Base-by-base conservation (phyloP, 176 grass and related monocot genomes). In the Thinopyrum elongatum region DNA sequence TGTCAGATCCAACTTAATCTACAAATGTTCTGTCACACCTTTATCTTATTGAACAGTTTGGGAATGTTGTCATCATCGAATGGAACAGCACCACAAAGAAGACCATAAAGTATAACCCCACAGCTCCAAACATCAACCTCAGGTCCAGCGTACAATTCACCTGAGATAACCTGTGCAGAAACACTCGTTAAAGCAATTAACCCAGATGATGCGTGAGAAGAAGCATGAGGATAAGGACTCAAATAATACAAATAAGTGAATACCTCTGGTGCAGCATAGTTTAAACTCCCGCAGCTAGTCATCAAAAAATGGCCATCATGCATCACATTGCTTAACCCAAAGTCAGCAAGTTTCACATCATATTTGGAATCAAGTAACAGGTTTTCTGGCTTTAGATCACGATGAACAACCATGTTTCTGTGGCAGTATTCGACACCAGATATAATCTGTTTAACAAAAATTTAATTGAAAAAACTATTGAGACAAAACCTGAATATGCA, bases 121-220 rank as follows among this genome's bases (percentile, higher is more conserved):
- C 96, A 95, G 77, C 93, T 95, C 96, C 96, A 98, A 38, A 95
- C 96, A 94, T 95, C 96, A 79, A 98, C 86, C 81, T 95, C 96
- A 47, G 96, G 93, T 58, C 96, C 96, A 89, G 92, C 88, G 80
- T 98, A 98, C 39, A 91, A 61, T 88, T 90, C 94, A 74, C 96
- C 96, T 80, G 93, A 98, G 67, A 98, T 92, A 28, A 98, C 97
- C 97, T 98, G 55, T 11, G 58, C 75, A 57, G 31, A 44, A 65
- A 82, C 47, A 80, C 44, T 12, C 62, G 13, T 21, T 82, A 65
- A 65, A 78, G 25, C 72, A 66, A 80, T 22, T 62, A 77, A 73
- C 36, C 80, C 68, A 57, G 9, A 41, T 3, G 77, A 41, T n/a
- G 5, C 21, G 61, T 70, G 59, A 8, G 42, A 36, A 81, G 74